Base-by-base conservation (phyloP, 208 protist species). In the Leishmania turanica region DNA sequence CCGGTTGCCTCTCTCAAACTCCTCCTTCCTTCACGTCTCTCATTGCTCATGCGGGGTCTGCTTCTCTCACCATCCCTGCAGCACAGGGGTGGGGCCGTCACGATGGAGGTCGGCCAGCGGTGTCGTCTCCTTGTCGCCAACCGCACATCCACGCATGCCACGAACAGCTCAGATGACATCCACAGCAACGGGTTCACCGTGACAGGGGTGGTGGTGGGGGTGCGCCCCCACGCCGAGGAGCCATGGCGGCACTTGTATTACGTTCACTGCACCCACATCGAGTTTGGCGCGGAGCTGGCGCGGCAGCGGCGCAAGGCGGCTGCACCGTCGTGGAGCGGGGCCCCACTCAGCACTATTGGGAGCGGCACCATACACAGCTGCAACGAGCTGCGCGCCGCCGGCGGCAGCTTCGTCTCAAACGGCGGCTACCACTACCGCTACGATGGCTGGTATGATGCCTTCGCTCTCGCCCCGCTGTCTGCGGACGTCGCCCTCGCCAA, bases 381-480 rank as follows among this genome's bases (percentile, higher is more conserved):
- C 68, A 87, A 83, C 56, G 79, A 84, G 74, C 62, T 88, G 47
- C 83, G 85, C n/a, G 77, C 80, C 64, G n/a, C 37, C 17, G 7
- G 71, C 68, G 78, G 85, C 51, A 72, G 75, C 34, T 82, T 92
- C 42, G 83, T 82, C 15, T 95, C 91, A 7, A 70, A 73, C 21
- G 79, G 87, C 42, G 92, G 92, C 40, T 95, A 94, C 79, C 82
- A 83, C 79, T 95, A 95, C 84, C 82, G 84, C 73, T 91, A 86
- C 71, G 89, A 92, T 56, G 92, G 92, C 68, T 95, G 92, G 90
- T 95, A 95, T 86, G 90, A 95, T 11, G 82, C 53, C 27, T 24
- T 21, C 69, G 21, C 49, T 73, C 76, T 79, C 19, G 3, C 45
- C 31, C 76, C 76, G 19, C 49, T 72, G n/a, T n/a, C 42, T 73